A percentile compares a stretch with the other conserved stretches of the same genome.
Evolutionary conservation across 768 basidiomycete genomes (phyloP).

Genomic region (Phanerodontia chrysosporium): DNA sequence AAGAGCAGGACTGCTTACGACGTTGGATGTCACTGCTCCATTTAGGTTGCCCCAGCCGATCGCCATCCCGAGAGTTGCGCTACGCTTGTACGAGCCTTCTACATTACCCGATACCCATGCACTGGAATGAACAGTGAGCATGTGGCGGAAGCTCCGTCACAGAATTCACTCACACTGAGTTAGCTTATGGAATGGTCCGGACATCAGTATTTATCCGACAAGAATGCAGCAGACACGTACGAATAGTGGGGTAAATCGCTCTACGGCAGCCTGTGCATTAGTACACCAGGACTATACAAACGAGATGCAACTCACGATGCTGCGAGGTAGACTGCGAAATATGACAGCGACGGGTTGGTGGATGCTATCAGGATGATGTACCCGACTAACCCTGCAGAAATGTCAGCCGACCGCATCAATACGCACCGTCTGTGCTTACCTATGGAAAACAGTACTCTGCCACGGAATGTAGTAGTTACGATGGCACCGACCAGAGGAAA

Average conservation of each 20-base stretch:
- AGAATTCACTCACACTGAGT: constrained; percentile 39
- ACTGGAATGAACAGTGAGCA: background rate
- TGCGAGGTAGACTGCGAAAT: constrained; percentile 70
- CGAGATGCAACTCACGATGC: constrained; percentile 47
- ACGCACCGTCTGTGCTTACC: constrained; percentile 6
- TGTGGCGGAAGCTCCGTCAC: background rate
- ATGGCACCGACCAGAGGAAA: background rate
- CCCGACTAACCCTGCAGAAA: constrained; percentile 40
- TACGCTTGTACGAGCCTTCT: constrained; percentile 73
- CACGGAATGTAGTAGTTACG: background rate
- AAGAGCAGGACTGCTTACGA: constrained; percentile 38
- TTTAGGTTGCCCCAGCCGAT: constrained; percentile 70
- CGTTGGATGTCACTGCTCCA: constrained; percentile 63
- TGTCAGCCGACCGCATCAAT: background rate
- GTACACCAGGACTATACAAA: background rate
- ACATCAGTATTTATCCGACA: background rate
- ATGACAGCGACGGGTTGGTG: constrained; percentile 56
- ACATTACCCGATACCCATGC: constrained; percentile 73
- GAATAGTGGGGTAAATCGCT: constrained; percentile 47
- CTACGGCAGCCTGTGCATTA: background rate
- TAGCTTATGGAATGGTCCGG: constrained; percentile 16
- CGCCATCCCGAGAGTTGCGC: constrained; percentile 64
- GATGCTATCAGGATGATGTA: constrained; percentile 68
- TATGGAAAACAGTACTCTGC: constrained; percentile 4
- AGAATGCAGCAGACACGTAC: constrained; percentile 24